phyloP scores from a whole-genome alignment of 768 basidiomycete genomes.

The Leccinum longicurvipes region DNA sequence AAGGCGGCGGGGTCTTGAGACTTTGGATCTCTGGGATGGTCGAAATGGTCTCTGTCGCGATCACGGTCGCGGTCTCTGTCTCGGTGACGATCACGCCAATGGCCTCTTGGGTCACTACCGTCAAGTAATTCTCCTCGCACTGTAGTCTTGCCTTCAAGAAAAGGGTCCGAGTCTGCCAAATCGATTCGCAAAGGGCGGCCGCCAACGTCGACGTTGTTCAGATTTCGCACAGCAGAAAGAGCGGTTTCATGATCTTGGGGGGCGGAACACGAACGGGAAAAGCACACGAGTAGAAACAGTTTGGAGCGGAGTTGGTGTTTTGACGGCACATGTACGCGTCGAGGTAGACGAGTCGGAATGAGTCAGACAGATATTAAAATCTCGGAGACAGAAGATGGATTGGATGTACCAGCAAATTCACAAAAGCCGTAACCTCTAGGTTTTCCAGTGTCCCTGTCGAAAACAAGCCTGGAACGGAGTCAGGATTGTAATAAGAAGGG shows the following conservation, averaged over 20 bases:
- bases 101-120: conserved; percentile 42
- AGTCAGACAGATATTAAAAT: conserved; percentile 36
- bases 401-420: conserved; percentile 81
- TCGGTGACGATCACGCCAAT: conserved; percentile 47
- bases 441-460: conserved; percentile 91
- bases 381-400: conserved; percentile 27
- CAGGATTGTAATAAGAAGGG: background rate
- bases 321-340: conserved; percentile 3
- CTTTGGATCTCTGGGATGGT: conserved; percentile 33
- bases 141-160: conserved; percentile 87
- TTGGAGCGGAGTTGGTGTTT: conserved; percentile 1
- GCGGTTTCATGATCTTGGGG: conserved; percentile 93
- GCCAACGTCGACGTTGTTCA: conserved; percentile 89
- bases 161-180: conserved; percentile 89
- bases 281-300: conserved; percentile 11
- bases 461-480: conserved; percentile 59
- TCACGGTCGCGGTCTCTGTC: conserved; percentile 54
- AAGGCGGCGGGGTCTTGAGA: conserved; percentile 48
- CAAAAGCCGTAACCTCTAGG: conserved; percentile 93
- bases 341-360: conserved; percentile 23
- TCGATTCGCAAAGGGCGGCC: conserved; percentile 93
- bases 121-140: conserved; percentile 80
- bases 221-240: conserved; percentile 89
- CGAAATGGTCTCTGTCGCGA: conserved; percentile 38
- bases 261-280: conserved; percentile 5